These are phyloP conservation scores for Arthromyces matolae DNA, from an alignment of 768 basidiomycete genomes.

Conservation along the genomic window DNA sequence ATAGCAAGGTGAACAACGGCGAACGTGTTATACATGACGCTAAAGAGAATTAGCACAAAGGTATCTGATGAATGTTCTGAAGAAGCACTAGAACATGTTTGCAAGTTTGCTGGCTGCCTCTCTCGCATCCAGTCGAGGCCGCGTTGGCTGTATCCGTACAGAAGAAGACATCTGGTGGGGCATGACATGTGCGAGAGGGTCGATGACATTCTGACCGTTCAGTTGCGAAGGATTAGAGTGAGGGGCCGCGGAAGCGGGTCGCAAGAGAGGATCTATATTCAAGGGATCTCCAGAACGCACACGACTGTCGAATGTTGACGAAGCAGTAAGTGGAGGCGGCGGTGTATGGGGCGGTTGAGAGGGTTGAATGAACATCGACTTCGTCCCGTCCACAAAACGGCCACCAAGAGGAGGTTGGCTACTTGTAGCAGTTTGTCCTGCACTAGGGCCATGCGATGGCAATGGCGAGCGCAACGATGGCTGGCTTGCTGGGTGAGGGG, in stretches of 20 bases:
- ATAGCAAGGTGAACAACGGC: too few relatives aligned
- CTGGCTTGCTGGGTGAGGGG: conserved; percentile 18
- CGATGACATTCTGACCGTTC: conserved; percentile 35
- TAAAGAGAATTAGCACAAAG: too few relatives aligned
- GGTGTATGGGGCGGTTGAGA: conserved; percentile 35
- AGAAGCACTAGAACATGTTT: conserved; percentile 65
- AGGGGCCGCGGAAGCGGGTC: conserved; percentile 29
- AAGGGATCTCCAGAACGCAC: conserved; percentile 25
- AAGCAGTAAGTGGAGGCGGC: conserved; percentile 31
- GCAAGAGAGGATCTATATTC: conserved; percentile 30
- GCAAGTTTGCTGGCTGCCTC: conserved; percentile 88
- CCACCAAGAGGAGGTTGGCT: conserved; percentile 56
- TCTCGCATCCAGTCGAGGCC: conserved; percentile 76
- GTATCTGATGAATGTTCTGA: too few relatives aligned
- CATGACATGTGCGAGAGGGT: conserved; percentile 61
- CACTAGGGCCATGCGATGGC: conserved; percentile 47
- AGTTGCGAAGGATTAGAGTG: conserved; percentile 19
- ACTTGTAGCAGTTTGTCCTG: conserved; percentile 31
- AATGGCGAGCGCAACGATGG: conserved; percentile 18
- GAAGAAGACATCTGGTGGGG: conserved; percentile 69
- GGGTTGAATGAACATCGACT: conserved; percentile 74
- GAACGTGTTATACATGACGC: too few relatives aligned
- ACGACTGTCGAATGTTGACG: conserved; percentile 30
- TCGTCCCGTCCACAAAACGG: conserved; percentile 68
- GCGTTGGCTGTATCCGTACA: conserved; percentile 66